phyloP scores from a whole-genome alignment of 1,284 basidiomycete genomes.

The Apiotrichum akiyoshidainum region DNA sequence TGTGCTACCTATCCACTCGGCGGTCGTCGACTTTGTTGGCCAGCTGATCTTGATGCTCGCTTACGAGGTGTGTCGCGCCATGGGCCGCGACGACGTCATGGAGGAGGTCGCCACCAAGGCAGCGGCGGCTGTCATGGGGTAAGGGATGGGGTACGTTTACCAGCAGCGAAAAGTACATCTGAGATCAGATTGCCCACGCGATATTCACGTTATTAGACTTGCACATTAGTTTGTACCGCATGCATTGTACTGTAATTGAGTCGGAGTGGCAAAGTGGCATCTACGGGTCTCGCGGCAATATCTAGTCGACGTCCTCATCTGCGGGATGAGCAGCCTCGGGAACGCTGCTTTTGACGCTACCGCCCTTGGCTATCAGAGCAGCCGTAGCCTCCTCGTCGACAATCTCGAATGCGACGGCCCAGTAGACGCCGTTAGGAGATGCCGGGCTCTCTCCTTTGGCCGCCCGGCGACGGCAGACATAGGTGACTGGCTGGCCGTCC shows the following conservation, averaged over 20 bases:
- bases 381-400: constrained; percentile 51
- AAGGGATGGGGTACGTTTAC: too few species aligned
- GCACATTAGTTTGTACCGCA: too few species aligned
- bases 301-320: too few species aligned
- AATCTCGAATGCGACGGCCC: constrained; percentile 46
- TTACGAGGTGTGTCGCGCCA: constrained; percentile 50
- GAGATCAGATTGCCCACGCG: too few species aligned
- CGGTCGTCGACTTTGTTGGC: constrained; percentile 85
- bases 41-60: constrained; percentile 66
- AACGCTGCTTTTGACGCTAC: constrained; percentile 38
- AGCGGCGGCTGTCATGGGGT: not conserved
- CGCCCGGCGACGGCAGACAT: constrained; percentile 38
- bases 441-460: constrained; percentile 25
- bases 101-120: not conserved
- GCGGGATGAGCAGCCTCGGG: too few species aligned
- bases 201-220: too few species aligned
- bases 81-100: constrained; percentile 11
- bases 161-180: too few species aligned
- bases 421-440: constrained; percentile 30
- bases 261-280: too few species aligned
- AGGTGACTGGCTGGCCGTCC: constrained; percentile 68
- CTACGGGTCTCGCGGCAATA: too few species aligned
- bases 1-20: constrained; percentile 85
- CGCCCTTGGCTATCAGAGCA: constrained; percentile 44
- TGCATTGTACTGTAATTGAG: too few species aligned